Conservation (phyloP, 345 rosid species). For the Sisymbrium altissimum region DNA sequence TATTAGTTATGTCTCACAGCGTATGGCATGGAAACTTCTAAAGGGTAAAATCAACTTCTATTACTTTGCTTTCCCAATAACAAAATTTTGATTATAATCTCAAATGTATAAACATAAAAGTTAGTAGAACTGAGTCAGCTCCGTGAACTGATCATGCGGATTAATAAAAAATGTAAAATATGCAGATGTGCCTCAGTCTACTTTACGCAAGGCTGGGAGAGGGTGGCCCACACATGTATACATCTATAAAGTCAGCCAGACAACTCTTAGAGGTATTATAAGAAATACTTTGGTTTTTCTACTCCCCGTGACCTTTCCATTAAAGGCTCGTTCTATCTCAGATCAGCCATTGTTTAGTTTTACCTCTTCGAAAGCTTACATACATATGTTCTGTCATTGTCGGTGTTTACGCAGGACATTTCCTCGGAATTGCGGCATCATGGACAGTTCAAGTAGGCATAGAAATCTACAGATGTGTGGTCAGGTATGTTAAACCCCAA, state of each 20-base stretch:
- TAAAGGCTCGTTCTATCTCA: background rate
- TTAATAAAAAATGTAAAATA: slow-evolving; percentile 6
- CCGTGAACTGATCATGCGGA: background rate
- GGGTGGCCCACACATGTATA: slow-evolving; percentile 64
- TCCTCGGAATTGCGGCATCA: slow-evolving; percentile 76
- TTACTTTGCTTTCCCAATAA: background rate
- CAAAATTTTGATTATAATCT: background rate
- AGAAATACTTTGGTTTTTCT: background rate
- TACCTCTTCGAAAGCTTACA: background rate
- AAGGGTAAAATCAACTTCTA: slow-evolving; percentile 55
- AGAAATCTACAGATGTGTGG: slow-evolving; percentile 59
- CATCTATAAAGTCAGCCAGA: slow-evolving; percentile 66
- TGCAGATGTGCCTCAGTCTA: slow-evolving; percentile 82
- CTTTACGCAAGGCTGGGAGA: slow-evolving; percentile 76
- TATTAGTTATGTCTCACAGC: slow-evolving; percentile 70
- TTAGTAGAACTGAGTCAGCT: background rate
- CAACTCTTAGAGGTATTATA: slow-evolving; percentile 81
- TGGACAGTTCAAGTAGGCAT: slow-evolving; percentile 92
- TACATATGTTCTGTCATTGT: background rate
- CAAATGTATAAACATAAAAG: background rate
- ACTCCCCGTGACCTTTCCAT: background rate
- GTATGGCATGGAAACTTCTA: slow-evolving; percentile 96
- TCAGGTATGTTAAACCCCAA: slow-evolving; percentile 21
- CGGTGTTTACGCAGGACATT: slow-evolving; percentile 55
- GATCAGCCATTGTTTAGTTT: background rate